phyloP scores from a whole-genome alignment of 106 monocot species.

The Phalaenopsis aphrodite region DNA sequence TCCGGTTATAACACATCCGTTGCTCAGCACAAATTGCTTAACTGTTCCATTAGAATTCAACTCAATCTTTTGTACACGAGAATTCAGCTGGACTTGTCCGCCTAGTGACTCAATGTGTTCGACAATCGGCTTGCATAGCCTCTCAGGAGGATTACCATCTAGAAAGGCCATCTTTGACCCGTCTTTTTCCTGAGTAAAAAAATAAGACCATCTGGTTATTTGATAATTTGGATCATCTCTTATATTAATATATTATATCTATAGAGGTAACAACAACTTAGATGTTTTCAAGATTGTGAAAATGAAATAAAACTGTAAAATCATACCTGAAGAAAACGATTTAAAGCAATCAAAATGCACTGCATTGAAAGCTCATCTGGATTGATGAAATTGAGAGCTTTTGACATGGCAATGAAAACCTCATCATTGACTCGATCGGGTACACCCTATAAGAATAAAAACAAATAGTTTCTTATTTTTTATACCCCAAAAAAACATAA shows the following conservation, averaged over 20 bases:
- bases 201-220: background rate
- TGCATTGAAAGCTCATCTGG: slow-evolving; percentile 99
- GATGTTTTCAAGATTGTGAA: background rate
- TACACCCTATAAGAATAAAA: slow-evolving; percentile 49
- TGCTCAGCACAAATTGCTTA: slow-evolving; percentile 73
- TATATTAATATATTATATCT: background rate
- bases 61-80: slow-evolving; percentile 81
- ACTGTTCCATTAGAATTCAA: slow-evolving; percentile 76
- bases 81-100: slow-evolving; percentile 74
- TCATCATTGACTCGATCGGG: slow-evolving; percentile 97
- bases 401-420: slow-evolving; percentile 99
- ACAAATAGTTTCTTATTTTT: background rate
- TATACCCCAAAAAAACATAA: background rate
- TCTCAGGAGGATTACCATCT: slow-evolving; percentile 95
- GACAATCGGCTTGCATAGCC: slow-evolving; percentile 83
- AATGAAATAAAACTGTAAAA: background rate
- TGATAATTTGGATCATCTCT: background rate
- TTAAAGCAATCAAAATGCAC: slow-evolving; percentile 94
- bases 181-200: slow-evolving; percentile 70
- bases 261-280: background rate
- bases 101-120: slow-evolving; percentile 82
- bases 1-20: slow-evolving; percentile 66
- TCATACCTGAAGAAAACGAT: slow-evolving; percentile 88
- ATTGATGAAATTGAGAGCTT: slow-evolving; percentile 98
- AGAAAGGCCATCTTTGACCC: slow-evolving; percentile 98